A percentile compares a stretch with the other conserved stretches of the same genome.
phyloP scores from a whole-genome alignment of 73 alveolate species.

The Paramecium octaurelia region DNA sequence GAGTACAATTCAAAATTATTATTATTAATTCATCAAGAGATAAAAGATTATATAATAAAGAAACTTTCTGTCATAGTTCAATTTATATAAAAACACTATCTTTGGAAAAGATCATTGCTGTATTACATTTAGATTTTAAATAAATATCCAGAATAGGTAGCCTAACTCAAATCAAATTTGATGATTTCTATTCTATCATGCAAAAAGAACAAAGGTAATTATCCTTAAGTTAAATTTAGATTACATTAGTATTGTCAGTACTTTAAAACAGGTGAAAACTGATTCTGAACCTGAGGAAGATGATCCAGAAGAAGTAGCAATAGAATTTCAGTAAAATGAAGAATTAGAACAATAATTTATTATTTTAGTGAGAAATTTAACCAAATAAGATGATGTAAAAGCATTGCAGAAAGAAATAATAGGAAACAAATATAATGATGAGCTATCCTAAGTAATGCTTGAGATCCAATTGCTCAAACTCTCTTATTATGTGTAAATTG shows the following conservation, averaged over 20 bases:
- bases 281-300: constrained; percentile 15
- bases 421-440: background rate
- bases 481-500: background rate
- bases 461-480: background rate
- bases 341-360: background rate
- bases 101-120: background rate
- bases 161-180: background rate
- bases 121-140: background rate
- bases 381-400: background rate
- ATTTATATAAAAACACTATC: background rate
- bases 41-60: background rate
- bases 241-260: background rate
- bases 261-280: background rate
- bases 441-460: background rate
- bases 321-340: background rate
- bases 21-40: background rate
- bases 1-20: constrained; percentile 12
- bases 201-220: background rate
- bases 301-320: background rate
- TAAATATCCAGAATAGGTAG: constrained; percentile 4
- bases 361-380: background rate
- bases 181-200: background rate
- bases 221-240: background rate
- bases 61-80: background rate
- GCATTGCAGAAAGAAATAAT: background rate